A percentile compares a stretch with the other conserved stretches of the same genome.
These are phyloP conservation scores for Ganoderma lucidum DNA, from an alignment of 1,284 basidiomycete genomes.

Conservation along the genomic window DNA sequence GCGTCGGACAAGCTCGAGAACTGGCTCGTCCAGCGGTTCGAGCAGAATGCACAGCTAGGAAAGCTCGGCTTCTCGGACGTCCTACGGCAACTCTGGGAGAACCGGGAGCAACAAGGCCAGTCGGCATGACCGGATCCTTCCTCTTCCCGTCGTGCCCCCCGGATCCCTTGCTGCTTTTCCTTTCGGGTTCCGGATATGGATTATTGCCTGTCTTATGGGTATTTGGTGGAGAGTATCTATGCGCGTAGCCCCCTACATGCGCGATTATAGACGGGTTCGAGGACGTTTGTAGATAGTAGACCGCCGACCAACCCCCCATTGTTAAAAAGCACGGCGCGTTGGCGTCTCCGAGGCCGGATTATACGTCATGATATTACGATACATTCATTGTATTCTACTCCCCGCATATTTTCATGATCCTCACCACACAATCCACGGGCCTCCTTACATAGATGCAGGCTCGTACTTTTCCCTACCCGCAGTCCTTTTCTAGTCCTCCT, in stretches of 20 bases:
- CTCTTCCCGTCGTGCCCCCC: neutral
- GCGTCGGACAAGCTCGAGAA: slow-evolving; percentile 84
- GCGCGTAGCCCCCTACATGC: slow-evolving; percentile 7
- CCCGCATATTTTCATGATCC: slow-evolving; percentile 28
- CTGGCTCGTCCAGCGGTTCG: slow-evolving; percentile 86
- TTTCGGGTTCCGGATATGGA: slow-evolving; percentile 13
- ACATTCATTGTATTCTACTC: slow-evolving; percentile 38
- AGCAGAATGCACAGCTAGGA: slow-evolving; percentile 87
- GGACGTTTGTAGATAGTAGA: slow-evolving; percentile 30
- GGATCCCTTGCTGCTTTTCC: neutral
- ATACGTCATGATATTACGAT: slow-evolving; percentile 35
- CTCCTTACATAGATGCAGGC: slow-evolving; percentile 27
- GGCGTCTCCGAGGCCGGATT: slow-evolving; percentile 24
- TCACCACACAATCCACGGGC: slow-evolving; percentile 16
- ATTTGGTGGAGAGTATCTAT: slow-evolving; percentile 12
- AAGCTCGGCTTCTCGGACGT: slow-evolving; percentile 91
- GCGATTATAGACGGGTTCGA: slow-evolving; percentile 32
- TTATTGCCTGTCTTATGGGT: slow-evolving; percentile 21
- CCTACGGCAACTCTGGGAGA: slow-evolving; percentile 76
- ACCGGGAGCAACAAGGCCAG: slow-evolving; percentile 47
- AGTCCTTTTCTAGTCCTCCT: slow-evolving; percentile 1
- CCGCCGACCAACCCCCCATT: slow-evolving; percentile 7
- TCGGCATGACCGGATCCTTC: slow-evolving; percentile 33
- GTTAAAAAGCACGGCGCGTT: slow-evolving; percentile 33
- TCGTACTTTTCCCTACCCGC: slow-evolving; percentile 17